These are phyloP conservation scores for Chlorella vulgaris DNA, from an alignment of 139 green algal species.

Conservation along the genomic window DNA sequence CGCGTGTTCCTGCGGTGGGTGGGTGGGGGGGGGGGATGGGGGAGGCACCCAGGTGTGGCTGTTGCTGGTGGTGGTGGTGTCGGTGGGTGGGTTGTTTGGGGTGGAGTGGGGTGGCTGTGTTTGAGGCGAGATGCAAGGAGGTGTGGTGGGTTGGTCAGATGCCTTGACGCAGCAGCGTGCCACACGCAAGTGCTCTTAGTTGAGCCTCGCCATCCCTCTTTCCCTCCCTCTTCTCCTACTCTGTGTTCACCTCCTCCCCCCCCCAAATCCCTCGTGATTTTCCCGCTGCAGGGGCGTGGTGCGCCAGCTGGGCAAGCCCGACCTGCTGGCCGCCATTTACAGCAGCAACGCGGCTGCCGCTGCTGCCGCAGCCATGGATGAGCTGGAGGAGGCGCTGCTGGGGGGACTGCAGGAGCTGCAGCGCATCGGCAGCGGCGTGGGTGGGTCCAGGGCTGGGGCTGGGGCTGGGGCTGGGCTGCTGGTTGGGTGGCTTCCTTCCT, in stretches of 20 bases:
- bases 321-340: slow-evolving; percentile 77
- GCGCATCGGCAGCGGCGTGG: slow-evolving; percentile 31
- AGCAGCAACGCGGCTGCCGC: slow-evolving; percentile 60
- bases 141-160: too few species aligned
- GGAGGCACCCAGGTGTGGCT: too few species aligned
- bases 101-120: too few species aligned
- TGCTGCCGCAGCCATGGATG: slow-evolving; percentile 73
- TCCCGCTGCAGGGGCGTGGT: slow-evolving; percentile 61
- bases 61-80: too few species aligned
- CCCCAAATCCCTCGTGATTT: neutral
- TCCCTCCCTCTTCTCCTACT: too few species aligned
- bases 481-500: too few species aligned
- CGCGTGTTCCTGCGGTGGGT: slow-evolving; percentile 79
- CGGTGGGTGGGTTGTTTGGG: neutral
- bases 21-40: too few species aligned
- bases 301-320: slow-evolving; percentile 60
- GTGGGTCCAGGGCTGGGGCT: neutral
- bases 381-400: slow-evolving; percentile 78
- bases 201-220: too few species aligned
- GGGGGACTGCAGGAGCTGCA: slow-evolving; percentile 70
- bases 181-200: too few species aligned
- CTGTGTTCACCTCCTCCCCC: neutral
- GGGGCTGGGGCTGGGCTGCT: too few species aligned
- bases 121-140: too few species aligned
- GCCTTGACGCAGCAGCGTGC: too few species aligned